phyloP scores from a whole-genome alignment of 192 early-diverging fungal species.

The Borealophlyctis nickersoniae region DNA sequence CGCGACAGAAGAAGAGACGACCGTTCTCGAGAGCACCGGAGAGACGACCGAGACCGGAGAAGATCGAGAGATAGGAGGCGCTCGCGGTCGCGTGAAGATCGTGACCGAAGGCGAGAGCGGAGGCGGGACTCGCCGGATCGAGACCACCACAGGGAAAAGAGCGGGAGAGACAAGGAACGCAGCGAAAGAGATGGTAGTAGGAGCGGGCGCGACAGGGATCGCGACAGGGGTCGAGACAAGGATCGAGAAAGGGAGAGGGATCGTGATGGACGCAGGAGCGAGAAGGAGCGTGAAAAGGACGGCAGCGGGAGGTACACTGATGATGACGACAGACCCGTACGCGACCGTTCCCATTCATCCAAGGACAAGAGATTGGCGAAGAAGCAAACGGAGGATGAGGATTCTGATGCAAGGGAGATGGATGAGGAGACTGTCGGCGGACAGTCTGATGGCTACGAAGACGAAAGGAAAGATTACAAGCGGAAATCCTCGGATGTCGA shows the following conservation, averaged over 20 bases:
- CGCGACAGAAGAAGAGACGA: neutral
- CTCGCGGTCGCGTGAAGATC: slow-evolving; percentile 3
- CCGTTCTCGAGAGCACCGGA: neutral
- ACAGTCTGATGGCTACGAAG: too few species aligned
- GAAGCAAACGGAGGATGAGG: too few species aligned
- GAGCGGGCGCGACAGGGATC: slow-evolving; percentile 26
- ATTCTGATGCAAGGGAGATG: too few species aligned
- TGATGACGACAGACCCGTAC: too few species aligned
- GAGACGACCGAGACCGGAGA: neutral
- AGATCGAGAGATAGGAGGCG: neutral
- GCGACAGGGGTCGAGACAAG: slow-evolving; percentile 36
- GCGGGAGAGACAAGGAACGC: slow-evolving; percentile 11
- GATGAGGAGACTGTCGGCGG: too few species aligned
- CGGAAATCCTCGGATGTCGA: too few species aligned
- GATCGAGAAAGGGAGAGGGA: slow-evolving; percentile 3
- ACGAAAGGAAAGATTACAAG: too few species aligned
- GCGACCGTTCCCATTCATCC: too few species aligned
- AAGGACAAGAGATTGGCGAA: too few species aligned
- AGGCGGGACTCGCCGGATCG: slow-evolving; percentile 1
- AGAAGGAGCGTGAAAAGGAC: too few species aligned
- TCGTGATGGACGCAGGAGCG: too few species aligned
- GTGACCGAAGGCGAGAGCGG: neutral
- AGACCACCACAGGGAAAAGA: neutral
- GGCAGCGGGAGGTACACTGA: too few species aligned
- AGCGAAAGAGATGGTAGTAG: slow-evolving; percentile 2